Conservation (phyloP, 2,329 filamentous ascomycete genomes). For the Rosellinia necatrix region DNA sequence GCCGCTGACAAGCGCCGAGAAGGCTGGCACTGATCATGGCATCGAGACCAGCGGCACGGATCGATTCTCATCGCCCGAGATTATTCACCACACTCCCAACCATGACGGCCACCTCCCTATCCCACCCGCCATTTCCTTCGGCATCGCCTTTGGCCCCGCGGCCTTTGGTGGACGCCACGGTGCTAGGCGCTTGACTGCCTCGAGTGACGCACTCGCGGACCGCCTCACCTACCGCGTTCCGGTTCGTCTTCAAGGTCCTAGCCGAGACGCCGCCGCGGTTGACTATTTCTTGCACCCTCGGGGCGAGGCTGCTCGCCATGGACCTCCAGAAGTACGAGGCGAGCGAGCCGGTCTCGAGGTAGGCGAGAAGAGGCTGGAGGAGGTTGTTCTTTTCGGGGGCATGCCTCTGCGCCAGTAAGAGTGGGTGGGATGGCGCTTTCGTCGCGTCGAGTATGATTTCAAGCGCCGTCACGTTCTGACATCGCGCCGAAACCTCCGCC, state of each 20-base stretch:
- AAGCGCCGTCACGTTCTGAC: constrained; percentile 89
- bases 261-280: constrained; percentile 82
- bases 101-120: constrained; percentile 94
- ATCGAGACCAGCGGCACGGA: background rate
- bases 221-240: constrained; percentile 73
- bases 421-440: constrained; percentile 70
- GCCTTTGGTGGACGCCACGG: constrained; percentile 49
- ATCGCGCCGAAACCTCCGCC: constrained; percentile 78
- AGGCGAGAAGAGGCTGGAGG: constrained; percentile 71
- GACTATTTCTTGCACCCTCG: constrained; percentile 82
- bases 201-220: constrained; percentile 82
- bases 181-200: constrained; percentile 71
- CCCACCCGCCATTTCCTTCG: constrained; percentile 67
- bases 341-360: constrained; percentile 86
- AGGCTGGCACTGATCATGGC: too few species aligned
- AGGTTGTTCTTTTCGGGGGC: constrained; percentile 53
- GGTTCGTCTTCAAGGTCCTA: constrained; percentile 77
- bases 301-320: constrained; percentile 76
- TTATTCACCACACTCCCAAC: constrained; percentile 76
- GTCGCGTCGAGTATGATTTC: constrained; percentile 75
- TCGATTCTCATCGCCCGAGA: constrained; percentile 47
- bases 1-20: too few species aligned
- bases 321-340: constrained; percentile 94
- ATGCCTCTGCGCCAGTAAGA: constrained; percentile 50
- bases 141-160: constrained; percentile 48